Conservation (phyloP, 148 eudicot species). For the Camellia sinensis region DNA sequence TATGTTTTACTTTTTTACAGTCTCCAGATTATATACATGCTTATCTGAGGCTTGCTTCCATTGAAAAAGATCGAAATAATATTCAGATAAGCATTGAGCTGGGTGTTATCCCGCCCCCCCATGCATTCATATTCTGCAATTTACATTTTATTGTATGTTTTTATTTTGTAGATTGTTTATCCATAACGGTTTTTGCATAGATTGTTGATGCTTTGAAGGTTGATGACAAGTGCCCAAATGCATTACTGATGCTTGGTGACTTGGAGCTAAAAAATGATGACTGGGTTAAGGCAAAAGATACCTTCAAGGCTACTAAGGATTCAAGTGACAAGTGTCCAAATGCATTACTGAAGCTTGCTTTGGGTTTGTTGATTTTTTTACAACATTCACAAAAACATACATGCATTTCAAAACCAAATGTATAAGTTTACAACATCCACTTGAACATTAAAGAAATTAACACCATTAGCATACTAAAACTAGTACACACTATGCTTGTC, state of each 20-base stretch:
- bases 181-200: conserved; percentile 30
- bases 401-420: no score
- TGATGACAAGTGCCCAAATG: conserved; percentile 81
- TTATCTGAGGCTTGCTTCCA: conserved; percentile 81
- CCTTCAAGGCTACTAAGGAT: conserved; percentile 92
- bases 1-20: conserved; percentile 35
- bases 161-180: conserved; percentile 3
- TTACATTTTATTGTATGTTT: conserved; percentile 4
- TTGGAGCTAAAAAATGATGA: conserved; percentile 97
- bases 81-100: conserved; percentile 78
- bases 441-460: no score
- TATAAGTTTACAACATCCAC: no score
- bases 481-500: no score
- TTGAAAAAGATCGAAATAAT: conserved; percentile 86
- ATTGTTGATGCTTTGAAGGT: conserved; percentile 79
- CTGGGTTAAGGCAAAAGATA: conserved; percentile 99
- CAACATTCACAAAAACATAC: no score
- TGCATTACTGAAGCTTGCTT: no score
- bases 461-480: no score
- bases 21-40: conserved; percentile 91
- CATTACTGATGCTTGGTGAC: conserved; percentile 86
- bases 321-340: conserved; percentile 14
- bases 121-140: background rate
- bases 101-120: conserved; percentile 48
- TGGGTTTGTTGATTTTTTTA: no score